These are phyloP conservation scores for Phylloporus arenicola DNA, from an alignment of 768 basidiomycete genomes.

Conservation along the genomic window DNA sequence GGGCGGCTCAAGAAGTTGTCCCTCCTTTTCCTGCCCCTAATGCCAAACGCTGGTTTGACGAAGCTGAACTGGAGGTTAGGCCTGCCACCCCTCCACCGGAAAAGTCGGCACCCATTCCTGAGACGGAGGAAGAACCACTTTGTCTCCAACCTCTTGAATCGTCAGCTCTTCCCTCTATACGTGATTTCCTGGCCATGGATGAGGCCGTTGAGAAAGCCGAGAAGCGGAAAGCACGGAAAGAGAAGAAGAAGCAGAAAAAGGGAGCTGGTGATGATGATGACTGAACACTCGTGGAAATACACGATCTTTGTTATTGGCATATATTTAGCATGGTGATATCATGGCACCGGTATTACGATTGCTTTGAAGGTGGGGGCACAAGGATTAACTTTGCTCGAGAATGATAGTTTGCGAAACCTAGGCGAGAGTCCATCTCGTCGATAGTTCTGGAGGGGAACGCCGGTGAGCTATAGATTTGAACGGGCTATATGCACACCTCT, in stretches of 20 bases:
- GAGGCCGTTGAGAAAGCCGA: slow-evolving; percentile 56
- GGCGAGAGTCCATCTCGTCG: slow-evolving; percentile 69
- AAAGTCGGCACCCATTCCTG: slow-evolving; percentile 12
- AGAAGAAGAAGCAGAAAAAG: slow-evolving; percentile 57
- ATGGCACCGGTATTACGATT: slow-evolving; percentile 1
- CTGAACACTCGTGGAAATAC: slow-evolving; percentile 10
- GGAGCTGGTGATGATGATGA: slow-evolving; percentile 27
- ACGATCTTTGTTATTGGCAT: slow-evolving; percentile 1
- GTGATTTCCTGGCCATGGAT: slow-evolving; percentile 76
- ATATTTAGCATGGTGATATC: slow-evolving; percentile 1
- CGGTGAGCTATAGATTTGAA: not conserved
- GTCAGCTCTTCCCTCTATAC: slow-evolving; percentile 79
- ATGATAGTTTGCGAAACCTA: slow-evolving; percentile 57
- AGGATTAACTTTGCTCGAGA: slow-evolving; percentile 46
- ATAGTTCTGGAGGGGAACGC: slow-evolving; percentile 46
- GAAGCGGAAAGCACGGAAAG: slow-evolving; percentile 70
- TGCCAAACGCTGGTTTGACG: slow-evolving; percentile 43
- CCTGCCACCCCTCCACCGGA: slow-evolving; percentile 1
- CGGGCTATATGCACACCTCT: slow-evolving; percentile 44
- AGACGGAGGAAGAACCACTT: slow-evolving; percentile 31
- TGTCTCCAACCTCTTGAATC: slow-evolving; percentile 72
- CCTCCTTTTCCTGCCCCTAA: not conserved
- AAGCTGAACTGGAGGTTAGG: slow-evolving; percentile 30
- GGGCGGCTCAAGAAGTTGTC: slow-evolving; percentile 9
- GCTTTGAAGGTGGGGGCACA: slow-evolving; percentile 2